Evolutionary conservation across 2,329 filamentous ascomycete species (phyloP), one percentile per base, ranked within the genome.

Genomic region (Trichoderma lentiforme): DNA sequence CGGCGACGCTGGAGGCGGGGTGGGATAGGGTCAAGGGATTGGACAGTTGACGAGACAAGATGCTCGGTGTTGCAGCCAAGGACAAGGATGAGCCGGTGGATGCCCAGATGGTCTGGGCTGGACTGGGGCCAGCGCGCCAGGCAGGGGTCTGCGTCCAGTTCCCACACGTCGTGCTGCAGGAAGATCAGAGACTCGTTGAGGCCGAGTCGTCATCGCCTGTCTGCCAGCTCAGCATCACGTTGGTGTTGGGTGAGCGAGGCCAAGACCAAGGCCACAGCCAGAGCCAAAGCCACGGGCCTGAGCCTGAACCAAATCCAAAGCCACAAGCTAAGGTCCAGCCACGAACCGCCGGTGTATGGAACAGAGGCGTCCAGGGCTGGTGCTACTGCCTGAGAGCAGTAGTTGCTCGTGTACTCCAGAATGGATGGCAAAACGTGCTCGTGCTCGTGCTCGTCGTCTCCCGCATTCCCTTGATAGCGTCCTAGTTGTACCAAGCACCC

Each of bases 1-100:
- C 72, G 76, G 76, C 76, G 75, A 74, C 71, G 79, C 77, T 77
- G 74, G 74, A 78, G 77, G 78, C 77, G 77, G 77, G 77, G 78
- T 75, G 77, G 62, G 69, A 71, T 72, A 70, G 66, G 65, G 65
- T 70, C 56, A 68, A 73, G 51, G 67, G 71, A 72, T 71, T 72
- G 71, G 71, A 72, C 71, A 53, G 66, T 71, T 51, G 70, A 70
- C 68, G 61, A 67, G 51, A 56, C 60, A 64, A 62, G 66, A 56
- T 69, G 62, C 67, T 73, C 67, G 70, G 66, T 68, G 63, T 75
- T 72, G 63, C 66, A 68, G 72, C 63, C 32, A 74, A 72, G 69
- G 72, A 74, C 74, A 75, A 72, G 74, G 72, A 76, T 73, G 77
- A 76, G 74, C 76, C 78, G 75, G 78, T 78, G 78, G 77, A 75